These are phyloP conservation scores for Penicillium diatomitis DNA, from an alignment of 495 filamentous ascomycete species.

Conservation along the genomic window DNA sequence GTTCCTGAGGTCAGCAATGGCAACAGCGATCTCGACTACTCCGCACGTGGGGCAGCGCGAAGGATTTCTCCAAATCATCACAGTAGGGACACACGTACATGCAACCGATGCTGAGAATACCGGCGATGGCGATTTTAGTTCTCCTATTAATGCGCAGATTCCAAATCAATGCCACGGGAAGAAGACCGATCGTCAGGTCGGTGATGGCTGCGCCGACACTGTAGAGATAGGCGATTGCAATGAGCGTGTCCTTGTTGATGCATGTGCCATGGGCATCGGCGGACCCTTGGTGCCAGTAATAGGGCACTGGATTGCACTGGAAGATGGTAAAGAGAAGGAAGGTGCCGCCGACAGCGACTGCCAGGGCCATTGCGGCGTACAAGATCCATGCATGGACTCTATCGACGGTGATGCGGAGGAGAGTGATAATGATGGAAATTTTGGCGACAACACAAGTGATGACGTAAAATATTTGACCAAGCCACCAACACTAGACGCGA, in stretches of 20 bases:
- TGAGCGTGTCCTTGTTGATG: constrained; percentile 11
- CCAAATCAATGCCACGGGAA: constrained; percentile 23
- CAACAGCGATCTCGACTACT: too few relatives aligned
- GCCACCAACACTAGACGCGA: constrained; percentile 19
- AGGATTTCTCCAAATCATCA: too few relatives aligned
- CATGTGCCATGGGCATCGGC: constrained; percentile 18
- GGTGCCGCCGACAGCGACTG: constrained; percentile 15
- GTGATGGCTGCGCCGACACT: constrained; percentile 24
- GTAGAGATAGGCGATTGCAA: constrained; percentile 27
- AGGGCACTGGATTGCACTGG: constrained; percentile 25
- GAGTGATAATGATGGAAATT: constrained; percentile 29
- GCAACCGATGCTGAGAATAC: constrained; percentile 26
- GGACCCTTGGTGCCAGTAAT: constrained; percentile 23
- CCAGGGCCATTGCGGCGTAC: constrained; percentile 19
- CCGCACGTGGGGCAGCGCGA: too few relatives aligned
- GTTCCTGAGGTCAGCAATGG: not conserved
- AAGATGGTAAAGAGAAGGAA: constrained; percentile 28
- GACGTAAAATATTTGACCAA: constrained; percentile 28
- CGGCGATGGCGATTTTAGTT: constrained; percentile 18
- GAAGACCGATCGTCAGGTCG: constrained; percentile 29
- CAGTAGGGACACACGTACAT: constrained; percentile 12
- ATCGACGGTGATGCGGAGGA: constrained; percentile 27
- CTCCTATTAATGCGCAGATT: constrained; percentile 22
- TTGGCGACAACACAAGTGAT: constrained; percentile 24
- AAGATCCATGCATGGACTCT: constrained; percentile 21